Evolutionary conservation across 371 early-diverging fungal genomes (phyloP), one percentile per base, ranked within the genome.

Genomic region (Modicella reniformis): DNA sequence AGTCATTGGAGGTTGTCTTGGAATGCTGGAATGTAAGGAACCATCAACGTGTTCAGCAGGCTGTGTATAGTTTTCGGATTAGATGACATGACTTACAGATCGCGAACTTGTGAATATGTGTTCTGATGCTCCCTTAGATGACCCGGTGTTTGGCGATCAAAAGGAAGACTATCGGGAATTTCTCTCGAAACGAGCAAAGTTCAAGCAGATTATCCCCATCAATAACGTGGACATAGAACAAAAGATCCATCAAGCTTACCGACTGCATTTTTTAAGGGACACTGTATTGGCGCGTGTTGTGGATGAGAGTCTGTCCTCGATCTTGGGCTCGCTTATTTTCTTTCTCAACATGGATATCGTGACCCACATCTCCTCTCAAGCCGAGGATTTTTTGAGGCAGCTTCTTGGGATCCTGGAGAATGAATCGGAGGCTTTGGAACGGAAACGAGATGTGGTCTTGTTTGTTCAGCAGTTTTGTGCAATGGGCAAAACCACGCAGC

Each of bases 321-420:
- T 87, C 12, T 71, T 97, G 49, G 86, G 86, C 37, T 87, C 92
- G 0, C 79, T 95, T 53, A 88, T 92, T 8, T 92, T 89, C 72
- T 91, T 91, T 80, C 93, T 92, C 71, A 86, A 95, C 66, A 83
- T 90, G 41, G 95, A 95, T 28, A 93, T 97, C 47, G 84, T 95
- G 56, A 85, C 74, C 56, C 82, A 90, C 68, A 80, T 97, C 54
- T n/a, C n/a, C n/a, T 88, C 90, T 70, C 83, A 87, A 25, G 90
- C 92, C 63, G 80, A 85, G 2, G 81, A 81, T 21, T 91, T 91
- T 64, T 75, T 94, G 70, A 80, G 81, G 12, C 84, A 88, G 17
- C 70, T 96, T 17, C 92, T 94, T 70, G 84, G 71, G 10, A 84
- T 94, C 29, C 66, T 94, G 67, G 85, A 82, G 13, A 71, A 72